phyloP scores from a whole-genome alignment of 2,329 filamentous ascomycete species.

The Claviceps sp. region DNA sequence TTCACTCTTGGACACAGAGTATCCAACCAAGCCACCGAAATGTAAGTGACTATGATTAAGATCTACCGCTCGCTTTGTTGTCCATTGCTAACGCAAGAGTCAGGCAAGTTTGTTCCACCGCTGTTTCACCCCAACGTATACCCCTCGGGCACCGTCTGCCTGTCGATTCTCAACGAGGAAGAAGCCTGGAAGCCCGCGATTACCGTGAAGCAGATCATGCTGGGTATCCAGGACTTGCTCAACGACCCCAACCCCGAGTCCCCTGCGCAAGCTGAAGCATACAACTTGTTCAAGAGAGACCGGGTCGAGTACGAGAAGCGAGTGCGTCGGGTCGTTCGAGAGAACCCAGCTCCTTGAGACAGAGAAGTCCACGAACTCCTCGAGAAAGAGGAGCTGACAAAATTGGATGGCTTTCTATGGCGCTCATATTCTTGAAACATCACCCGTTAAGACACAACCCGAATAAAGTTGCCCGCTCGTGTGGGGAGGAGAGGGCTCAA shows the following conservation, averaged over 20 bases:
- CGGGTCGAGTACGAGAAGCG: conserved; percentile 75
- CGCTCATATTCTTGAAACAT: background rate
- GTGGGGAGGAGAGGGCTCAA: conserved; percentile 12
- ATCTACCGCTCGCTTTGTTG: background rate
- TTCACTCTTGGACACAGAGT: conserved; percentile 44
- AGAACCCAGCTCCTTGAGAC: conserved; percentile 63
- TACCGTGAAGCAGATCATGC: conserved; percentile 92
- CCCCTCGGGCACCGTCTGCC: conserved; percentile 90
- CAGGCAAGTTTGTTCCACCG: conserved; percentile 91
- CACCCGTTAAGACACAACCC: background rate
- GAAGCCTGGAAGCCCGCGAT: conserved; percentile 98
- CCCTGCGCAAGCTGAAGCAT: conserved; percentile 91
- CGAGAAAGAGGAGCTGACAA: conserved; percentile 4
- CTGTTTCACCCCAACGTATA: conserved; percentile 99
- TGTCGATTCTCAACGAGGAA: conserved; percentile 95
- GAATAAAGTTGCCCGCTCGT: conserved; percentile 16
- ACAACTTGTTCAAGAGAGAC: conserved; percentile 93
- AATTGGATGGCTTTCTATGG: background rate
- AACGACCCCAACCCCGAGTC: conserved; percentile 96
- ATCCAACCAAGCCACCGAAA: conserved; percentile 96
- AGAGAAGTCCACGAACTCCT: too few relatives aligned
- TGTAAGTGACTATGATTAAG: conserved; percentile 46
- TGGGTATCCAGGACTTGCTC: conserved; percentile 90
- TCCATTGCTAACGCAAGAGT: background rate
- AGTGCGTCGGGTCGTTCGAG: conserved; percentile 72